These are phyloP conservation scores for Biscogniauxia mediterranea DNA, from an alignment of 2,329 filamentous ascomycete genomes.

Conservation along the genomic window DNA sequence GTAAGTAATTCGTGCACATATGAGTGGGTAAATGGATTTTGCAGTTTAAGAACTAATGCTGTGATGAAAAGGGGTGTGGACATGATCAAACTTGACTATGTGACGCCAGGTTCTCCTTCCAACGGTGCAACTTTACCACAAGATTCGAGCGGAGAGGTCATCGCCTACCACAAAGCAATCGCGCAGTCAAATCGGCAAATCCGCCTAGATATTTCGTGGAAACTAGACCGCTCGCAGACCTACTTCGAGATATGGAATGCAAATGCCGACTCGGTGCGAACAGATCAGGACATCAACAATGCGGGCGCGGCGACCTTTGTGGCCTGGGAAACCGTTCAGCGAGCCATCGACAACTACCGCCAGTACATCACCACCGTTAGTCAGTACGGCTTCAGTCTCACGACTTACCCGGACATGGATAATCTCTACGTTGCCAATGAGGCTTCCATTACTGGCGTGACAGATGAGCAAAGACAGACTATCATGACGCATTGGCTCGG, in stretches of 20 bases:
- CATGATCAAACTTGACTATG: constrained; percentile 29
- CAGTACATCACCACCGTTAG: constrained; percentile 24
- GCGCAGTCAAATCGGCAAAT: constrained; percentile 24
- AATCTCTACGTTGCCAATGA: constrained; percentile 28
- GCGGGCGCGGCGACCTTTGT: constrained; percentile 22
- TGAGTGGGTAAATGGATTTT: not conserved
- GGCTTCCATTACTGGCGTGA: constrained; percentile 23
- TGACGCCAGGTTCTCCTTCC: constrained; percentile 27
- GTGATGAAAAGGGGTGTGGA: constrained; percentile 21
- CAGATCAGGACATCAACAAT: constrained; percentile 29
- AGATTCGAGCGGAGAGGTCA: constrained; percentile 22
- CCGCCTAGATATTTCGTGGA: constrained; percentile 30
- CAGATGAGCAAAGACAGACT: constrained; percentile 24
- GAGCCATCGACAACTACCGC: constrained; percentile 32
- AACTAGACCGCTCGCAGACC: constrained; percentile 23
- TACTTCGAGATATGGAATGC: constrained; percentile 26
- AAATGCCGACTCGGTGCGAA: constrained; percentile 28
- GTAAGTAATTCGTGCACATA: constrained; percentile 6
- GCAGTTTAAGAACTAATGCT: not conserved
- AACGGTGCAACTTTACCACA: constrained; percentile 19
- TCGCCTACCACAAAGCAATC: constrained; percentile 29
- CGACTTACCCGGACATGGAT: constrained; percentile 30
- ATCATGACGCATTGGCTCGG: constrained; percentile 32
- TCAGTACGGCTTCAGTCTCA: constrained; percentile 18
- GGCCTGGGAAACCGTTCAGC: constrained; percentile 23